Base-by-base conservation (phyloP, 352 stramenopile species). In the Thalassiosira exigua region DNA sequence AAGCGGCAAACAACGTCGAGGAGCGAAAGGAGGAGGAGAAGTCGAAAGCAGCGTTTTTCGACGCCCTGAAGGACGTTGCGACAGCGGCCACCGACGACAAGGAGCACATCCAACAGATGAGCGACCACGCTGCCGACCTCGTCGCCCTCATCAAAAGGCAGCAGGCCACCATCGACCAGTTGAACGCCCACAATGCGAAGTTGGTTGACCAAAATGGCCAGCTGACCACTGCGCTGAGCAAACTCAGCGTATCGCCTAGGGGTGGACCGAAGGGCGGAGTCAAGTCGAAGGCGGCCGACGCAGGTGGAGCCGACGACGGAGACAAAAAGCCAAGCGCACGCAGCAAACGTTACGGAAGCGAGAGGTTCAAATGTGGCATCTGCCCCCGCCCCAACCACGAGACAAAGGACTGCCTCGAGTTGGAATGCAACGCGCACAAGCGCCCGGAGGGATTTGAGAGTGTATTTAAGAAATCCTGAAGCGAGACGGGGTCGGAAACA, bases 71-170 rank as follows among this genome's bases (percentile, higher is more conserved):
- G 4, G 27, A 62, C 53, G 24, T 62, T 44, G 17, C 29, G n/a
- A 5, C 51, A 17, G 30, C 56, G 9, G 56, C 56, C 5, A 65
- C 32, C 14, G 56, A 17, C 14, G 51, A 59, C 51, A 59, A 59
- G 39, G 24, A 59, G 9, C 51, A 59, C 21, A 59, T 59, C n/a
- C 56, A 50, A 19, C 27, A 65, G 17, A 44, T 14, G 36, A 44
- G 14, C 7, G 36, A 44, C 7, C 36, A 44, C 7, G 7, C 14
- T 7, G 36, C 36, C 7, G 7, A 44, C 7, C 7, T 44, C 36
- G 14, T 44, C 7, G 14, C 36, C 7, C 14, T 14, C 36, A 44
- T 14, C 36, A 14, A 44, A 44, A 44, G 36, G 7, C 36, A 14
- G 7, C 36, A 14, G 7, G 7, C 7, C 7, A 44, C 14, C 7